Base-by-base conservation (phyloP, 164 flowering plant species). In the Chloranthus sessilifolius region DNA sequence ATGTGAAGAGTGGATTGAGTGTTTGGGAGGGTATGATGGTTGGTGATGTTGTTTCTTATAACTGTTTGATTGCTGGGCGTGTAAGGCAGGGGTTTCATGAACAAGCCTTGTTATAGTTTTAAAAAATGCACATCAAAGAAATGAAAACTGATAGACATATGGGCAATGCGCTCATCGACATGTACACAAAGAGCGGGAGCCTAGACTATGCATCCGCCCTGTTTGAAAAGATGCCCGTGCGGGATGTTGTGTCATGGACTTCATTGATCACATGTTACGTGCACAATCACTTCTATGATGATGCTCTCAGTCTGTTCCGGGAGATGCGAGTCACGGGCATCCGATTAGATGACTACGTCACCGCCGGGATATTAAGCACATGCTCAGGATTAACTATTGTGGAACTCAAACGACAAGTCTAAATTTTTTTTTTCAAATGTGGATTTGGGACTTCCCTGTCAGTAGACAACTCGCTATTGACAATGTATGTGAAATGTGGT, bases 201-300 rank as follows among this genome's bases (percentile, higher is more conserved):
- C 39, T 81, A 39, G 67, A 62, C 47, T 58, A 40, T 52, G 95
- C 95, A 15, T 47, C 64, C 35, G 35, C 50, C 26, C 69, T 83
- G 16, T 90, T 90, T 45, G 49, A 69, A 20, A 40, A 42, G n/a
- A 72, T 90, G 77, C 33, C 30, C 24, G 76, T 69, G 21, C 75
- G 53, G 63, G 97, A 90, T 64, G 88, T 87, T 26, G 62, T 90
- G 25, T 80, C 97, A 5, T 89, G 97, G 97, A 86, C 94, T 19
- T 82, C 95, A n/a, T 53, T 89, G 37, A 63, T 86, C 48, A 69
- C 85, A 7, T 92, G 97, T 23, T 74, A 58, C 66, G 71, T 81
- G 21, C 77, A 74, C 56, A 75, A 69, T 65, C 74, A 79, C 31
- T 65, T 31, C 43, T 59, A 74, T 66, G 88, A 74, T 59, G 74